Evolutionary conservation across 176 grass and related monocot genomes (phyloP), one percentile per base, ranked within the genome.

Genomic region (Panicum miliaceum): DNA sequence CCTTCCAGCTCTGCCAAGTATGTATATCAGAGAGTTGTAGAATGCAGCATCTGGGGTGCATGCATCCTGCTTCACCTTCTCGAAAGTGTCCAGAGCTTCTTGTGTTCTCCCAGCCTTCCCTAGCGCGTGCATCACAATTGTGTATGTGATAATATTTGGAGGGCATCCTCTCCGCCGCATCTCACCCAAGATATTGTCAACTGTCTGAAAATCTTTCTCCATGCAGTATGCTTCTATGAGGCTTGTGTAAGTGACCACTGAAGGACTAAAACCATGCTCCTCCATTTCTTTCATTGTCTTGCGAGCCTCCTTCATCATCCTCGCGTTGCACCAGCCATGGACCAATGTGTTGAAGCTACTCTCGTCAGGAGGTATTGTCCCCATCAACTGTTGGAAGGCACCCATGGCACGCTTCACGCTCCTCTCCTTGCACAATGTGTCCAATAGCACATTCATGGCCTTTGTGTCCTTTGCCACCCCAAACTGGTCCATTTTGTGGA

Each of bases 21-120:
- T 92, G 66, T 92, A 97, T 56, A 97, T 94, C 18, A 97, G 86
- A 85, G 91, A 97, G 65, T 97, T 97, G 68, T 94, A 97, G 76
- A 89, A 92, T 66, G 94, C 94, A 38, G 74, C 58, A 47, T 97
- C 94, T 76, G 85, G 94, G 64, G 20, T 51, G 68, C 87, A 91
- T 7, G 78, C 85, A 84, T 92, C 89, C 25, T 57, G 63, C 80
- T 88, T 97, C 80, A 94, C 89, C 82, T 75, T 94, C 60, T 82
- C 64, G 86, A 81, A 92, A 72, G 82, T 64, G 76, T 86, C 75
- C 40, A 97, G 52, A 82, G 94, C 94, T 90, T 97, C 91, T 60
- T 86, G 78, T 7, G 66, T 90, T 90, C 89, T 86, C 22, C 86
- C 86, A 2, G 82, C 82, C 72, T 94, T 97, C 23, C 89, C 94